Conservation (phyloP, 306 rosid species). For the Boehmeria nivea region DNA sequence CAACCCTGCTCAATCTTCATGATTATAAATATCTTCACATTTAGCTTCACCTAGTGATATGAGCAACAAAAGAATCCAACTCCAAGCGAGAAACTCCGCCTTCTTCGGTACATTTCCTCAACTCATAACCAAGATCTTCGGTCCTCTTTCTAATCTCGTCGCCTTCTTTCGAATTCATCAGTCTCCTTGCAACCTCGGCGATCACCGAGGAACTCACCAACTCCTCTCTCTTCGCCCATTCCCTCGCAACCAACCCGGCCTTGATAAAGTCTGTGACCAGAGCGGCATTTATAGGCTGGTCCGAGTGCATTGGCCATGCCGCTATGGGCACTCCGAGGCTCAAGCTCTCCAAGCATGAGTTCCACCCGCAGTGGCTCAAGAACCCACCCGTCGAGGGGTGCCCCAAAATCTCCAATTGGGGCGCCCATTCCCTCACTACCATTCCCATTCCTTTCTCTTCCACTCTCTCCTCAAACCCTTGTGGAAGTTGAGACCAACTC, state of each 20-base stretch:
- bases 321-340: constrained; percentile 60
- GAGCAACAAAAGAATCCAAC: constrained; percentile 42
- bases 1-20: too few relatives aligned
- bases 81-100: constrained; percentile 39
- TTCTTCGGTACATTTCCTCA: constrained; percentile 19
- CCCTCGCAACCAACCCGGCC: constrained; percentile 37
- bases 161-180: constrained; percentile 44
- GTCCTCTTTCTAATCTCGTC: constrained; percentile 36
- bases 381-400: constrained; percentile 42
- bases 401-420: constrained; percentile 40
- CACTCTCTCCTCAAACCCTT: constrained; percentile 28
- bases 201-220: constrained; percentile 25
- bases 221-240: constrained; percentile 30
- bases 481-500: constrained; percentile 20
- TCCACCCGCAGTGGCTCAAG: constrained; percentile 68
- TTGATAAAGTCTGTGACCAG: constrained; percentile 30
- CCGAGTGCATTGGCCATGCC: constrained; percentile 53
- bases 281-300: constrained; percentile 41
- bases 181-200: constrained; percentile 23
- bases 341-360: constrained; percentile 67
- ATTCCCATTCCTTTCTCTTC: constrained; percentile 25
- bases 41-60: constrained; percentile 45
- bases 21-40: too few relatives aligned
- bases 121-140: constrained; percentile 12
- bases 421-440: constrained; percentile 63